Conservation (phyloP, 2,329 filamentous ascomycete genomes). For the Pyricularia sp. region DNA sequence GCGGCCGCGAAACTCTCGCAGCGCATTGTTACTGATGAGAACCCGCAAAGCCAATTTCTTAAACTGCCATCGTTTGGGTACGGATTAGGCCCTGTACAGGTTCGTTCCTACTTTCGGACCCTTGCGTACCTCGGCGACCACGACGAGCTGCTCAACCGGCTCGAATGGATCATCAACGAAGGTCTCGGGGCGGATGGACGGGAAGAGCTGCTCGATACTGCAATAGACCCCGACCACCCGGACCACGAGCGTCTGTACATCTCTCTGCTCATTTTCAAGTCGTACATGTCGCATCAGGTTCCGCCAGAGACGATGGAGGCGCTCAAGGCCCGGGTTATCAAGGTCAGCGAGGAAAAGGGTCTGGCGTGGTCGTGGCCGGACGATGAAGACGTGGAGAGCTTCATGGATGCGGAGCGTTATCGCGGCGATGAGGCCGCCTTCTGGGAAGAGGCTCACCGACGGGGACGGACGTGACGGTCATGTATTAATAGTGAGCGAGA, state of each 20-base stretch:
- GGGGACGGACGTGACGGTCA: background rate
- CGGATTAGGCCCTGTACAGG: constrained; percentile 28
- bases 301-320: constrained; percentile 15
- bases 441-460: background rate
- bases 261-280: constrained; percentile 26
- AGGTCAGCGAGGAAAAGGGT: constrained; percentile 13
- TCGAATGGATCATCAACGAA: constrained; percentile 45
- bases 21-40: constrained; percentile 5
- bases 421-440: background rate
- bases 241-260: constrained; percentile 18
- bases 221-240: constrained; percentile 21
- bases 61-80: constrained; percentile 18
- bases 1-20: constrained; percentile 13
- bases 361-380: constrained; percentile 23
- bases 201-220: constrained; percentile 19
- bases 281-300: constrained; percentile 31
- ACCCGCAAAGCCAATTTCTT: constrained; percentile 8
- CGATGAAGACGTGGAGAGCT: background rate
- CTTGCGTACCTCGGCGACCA: constrained; percentile 49
- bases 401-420: background rate
- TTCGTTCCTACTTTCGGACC: constrained; percentile 50
- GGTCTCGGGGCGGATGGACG: constrained; percentile 18
- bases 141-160: constrained; percentile 40
- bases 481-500: background rate
- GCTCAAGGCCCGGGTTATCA: constrained; percentile 16